Evolutionary conservation across 495 filamentous ascomycete genomes (phyloP).

Genomic region (Delitschia confertaspora): DNA sequence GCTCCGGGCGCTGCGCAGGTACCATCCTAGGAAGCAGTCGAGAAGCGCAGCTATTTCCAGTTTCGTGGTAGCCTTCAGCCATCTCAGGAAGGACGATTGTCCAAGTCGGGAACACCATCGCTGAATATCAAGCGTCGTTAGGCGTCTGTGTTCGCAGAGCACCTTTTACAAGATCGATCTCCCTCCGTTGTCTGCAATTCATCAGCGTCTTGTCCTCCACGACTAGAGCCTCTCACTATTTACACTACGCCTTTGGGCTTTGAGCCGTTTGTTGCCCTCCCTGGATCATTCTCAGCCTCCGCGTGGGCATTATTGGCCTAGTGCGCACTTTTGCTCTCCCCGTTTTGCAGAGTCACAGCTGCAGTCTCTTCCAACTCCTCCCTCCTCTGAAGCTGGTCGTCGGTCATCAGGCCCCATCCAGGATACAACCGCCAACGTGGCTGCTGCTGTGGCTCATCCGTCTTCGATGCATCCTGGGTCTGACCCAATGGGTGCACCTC

Average conservation of each 20-base stretch:
- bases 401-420: conserved; percentile 25
- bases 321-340: conserved; percentile 24
- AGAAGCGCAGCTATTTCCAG: conserved; percentile 5
- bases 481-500: conserved; percentile 35
- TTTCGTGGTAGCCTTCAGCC: conserved; percentile 11
- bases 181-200: conserved; percentile 17
- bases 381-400: conserved; percentile 23
- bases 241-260: conserved; percentile 16
- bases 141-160: conserved; percentile 11
- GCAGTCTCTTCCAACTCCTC: conserved; percentile 25
- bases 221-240: conserved; percentile 10
- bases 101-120: conserved; percentile 20
- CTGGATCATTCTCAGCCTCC: conserved; percentile 26
- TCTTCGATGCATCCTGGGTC: conserved; percentile 37
- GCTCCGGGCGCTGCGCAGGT: conserved; percentile 20
- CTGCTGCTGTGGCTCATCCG: conserved; percentile 37
- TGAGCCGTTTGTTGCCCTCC: conserved; percentile 25
- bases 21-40: conserved; percentile 15
- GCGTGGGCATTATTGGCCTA: conserved; percentile 27
- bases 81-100: conserved; percentile 18
- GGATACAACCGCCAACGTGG: conserved; percentile 36
- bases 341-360: conserved; percentile 24
- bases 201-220: conserved; percentile 22
- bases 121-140: conserved; percentile 16
- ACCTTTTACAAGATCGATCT: conserved; percentile 21